These are phyloP conservation scores for Aspergillus novofumigatus DNA, from an alignment of 2,329 filamentous ascomycete species.

Conservation along the genomic window DNA sequence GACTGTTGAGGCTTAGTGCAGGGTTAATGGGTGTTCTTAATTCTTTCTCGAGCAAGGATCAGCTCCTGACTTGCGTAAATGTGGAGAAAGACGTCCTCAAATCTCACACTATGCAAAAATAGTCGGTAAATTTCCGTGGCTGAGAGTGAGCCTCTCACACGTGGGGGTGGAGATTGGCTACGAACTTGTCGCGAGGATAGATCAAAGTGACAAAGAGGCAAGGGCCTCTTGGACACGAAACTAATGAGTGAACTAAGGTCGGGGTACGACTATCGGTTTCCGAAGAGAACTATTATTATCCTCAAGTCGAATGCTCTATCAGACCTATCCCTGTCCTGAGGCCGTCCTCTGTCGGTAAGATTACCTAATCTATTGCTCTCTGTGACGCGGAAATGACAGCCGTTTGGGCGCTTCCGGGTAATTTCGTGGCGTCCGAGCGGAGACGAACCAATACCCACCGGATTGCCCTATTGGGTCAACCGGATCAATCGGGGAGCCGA, in stretches of 20 bases:
- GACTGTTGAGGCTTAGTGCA: too few relatives aligned
- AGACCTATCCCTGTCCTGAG: not conserved
- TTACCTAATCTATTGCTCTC: not conserved
- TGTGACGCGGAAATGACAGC: not conserved
- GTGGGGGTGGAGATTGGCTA: slow-evolving; percentile 18
- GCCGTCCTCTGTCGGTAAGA: not conserved
- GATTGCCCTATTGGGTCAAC: slow-evolving; percentile 12
- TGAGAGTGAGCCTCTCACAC: slow-evolving; percentile 9
- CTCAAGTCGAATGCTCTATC: not conserved
- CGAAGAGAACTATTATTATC: not conserved
- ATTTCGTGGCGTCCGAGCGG: not conserved
- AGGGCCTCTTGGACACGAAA: not conserved
- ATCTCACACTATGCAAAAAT: too few relatives aligned
- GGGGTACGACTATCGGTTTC: not conserved
- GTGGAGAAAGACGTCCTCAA: not conserved
- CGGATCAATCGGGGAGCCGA: not conserved
- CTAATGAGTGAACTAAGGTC: not conserved
- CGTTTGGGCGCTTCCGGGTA: not conserved
- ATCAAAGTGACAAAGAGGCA: not conserved
- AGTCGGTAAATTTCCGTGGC: too few relatives aligned
- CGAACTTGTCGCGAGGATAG: not conserved
- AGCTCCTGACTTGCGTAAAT: not conserved
- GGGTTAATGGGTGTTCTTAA: too few relatives aligned
- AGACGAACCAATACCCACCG: not conserved
- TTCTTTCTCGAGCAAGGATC: not conserved